These are phyloP conservation scores for Volvox africanus DNA, from an alignment of 139 green algal genomes.

Conservation along the genomic window DNA sequence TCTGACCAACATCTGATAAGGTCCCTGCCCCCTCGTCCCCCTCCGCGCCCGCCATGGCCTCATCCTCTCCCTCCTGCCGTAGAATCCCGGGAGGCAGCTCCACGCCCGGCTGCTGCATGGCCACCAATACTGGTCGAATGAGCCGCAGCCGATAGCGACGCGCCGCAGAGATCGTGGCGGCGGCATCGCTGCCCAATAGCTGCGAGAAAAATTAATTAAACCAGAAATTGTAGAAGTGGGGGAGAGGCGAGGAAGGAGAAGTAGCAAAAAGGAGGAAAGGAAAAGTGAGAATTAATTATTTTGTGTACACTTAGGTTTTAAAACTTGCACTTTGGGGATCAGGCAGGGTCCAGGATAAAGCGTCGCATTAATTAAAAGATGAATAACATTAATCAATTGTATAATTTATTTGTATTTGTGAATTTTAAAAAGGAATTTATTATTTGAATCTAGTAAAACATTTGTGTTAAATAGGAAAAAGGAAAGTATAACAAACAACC, in stretches of 20 bases:
- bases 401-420: too few relatives aligned
- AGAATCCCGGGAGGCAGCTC: neutral
- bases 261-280: neutral
- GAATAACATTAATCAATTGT: too few relatives aligned
- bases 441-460: too few relatives aligned
- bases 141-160: constrained; percentile 86
- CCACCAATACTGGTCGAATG: constrained; percentile 63
- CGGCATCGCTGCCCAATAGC: neutral
- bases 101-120: constrained; percentile 12
- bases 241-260: neutral
- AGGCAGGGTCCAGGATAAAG: too few relatives aligned
- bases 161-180: constrained; percentile 70
- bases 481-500: too few relatives aligned
- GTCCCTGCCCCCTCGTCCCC: neutral
- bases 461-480: too few relatives aligned
- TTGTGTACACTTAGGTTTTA: too few relatives aligned
- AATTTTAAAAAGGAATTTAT: too few relatives aligned
- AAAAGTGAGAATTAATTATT: too few relatives aligned
- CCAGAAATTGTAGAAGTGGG: neutral
- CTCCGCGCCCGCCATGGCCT: neutral
- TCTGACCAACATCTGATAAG: neutral
- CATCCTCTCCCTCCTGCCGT: neutral
- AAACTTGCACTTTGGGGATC: too few relatives aligned
- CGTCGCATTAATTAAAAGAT: too few relatives aligned
- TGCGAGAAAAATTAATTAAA: too few relatives aligned